A percentile compares a stretch with the other conserved stretches of the same genome.
Evolutionary conservation across 768 basidiomycete species (phyloP).

Genomic region (Chalciporus chontae): DNA sequence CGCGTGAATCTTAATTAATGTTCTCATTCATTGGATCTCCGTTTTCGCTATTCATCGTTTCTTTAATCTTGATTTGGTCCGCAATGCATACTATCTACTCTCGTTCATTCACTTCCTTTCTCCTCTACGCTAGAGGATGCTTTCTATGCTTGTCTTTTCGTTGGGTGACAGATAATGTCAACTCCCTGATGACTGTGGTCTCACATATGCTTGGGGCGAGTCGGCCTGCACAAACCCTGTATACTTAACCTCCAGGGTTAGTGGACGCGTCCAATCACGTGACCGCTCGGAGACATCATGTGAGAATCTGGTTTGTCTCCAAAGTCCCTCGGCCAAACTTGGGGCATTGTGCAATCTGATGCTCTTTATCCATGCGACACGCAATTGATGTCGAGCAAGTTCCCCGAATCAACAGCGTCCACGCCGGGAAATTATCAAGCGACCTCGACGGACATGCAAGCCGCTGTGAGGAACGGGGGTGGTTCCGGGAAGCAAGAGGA

Average conservation of each 20-base stretch:
- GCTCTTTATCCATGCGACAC: constrained; percentile 2
- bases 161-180: constrained; percentile 5
- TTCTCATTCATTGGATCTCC: constrained; percentile 17
- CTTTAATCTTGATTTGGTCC: constrained; percentile 18
- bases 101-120: constrained; percentile 10
- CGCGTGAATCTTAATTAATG: constrained; percentile 34
- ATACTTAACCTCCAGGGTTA: no score
- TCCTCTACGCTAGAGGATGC: constrained; percentile 6
- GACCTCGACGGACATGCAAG: neutral
- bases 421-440: constrained; percentile 2
- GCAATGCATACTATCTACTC: constrained; percentile 22
- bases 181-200: neutral
- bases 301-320: constrained; percentile 11
- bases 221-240: no score
- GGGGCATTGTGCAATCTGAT: constrained; percentile 6
- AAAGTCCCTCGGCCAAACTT: neutral
- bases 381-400: neutral
- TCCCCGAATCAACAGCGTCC: neutral
- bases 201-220: no score
- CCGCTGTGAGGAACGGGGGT: neutral
- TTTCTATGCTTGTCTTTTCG: constrained; percentile 6
- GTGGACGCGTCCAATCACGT: constrained; percentile 20
- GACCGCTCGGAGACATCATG: constrained; percentile 21
- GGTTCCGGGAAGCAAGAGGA: constrained; percentile 6
- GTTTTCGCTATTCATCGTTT: neutral